A percentile compares a stretch with the other conserved stretches of the same genome.
Evolutionary conservation across 2,329 filamentous ascomycete genomes (phyloP).

Genomic region (Fusarium vanettenii): DNA sequence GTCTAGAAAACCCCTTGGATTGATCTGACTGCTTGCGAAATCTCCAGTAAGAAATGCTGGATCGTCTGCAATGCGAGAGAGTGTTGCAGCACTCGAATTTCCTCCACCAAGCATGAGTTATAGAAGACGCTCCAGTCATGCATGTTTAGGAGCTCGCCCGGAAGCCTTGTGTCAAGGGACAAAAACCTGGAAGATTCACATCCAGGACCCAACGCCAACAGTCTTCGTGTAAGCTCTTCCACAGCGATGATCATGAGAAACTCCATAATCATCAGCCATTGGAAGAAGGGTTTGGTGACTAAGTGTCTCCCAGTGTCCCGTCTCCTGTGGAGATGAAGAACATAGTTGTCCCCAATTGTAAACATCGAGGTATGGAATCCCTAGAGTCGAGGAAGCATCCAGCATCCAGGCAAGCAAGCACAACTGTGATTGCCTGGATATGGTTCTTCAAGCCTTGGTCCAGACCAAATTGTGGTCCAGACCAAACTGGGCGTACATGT

Average conservation of each 20-base stretch:
- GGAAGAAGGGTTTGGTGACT: not conserved
- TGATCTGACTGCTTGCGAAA: no score
- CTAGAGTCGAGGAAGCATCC: not conserved
- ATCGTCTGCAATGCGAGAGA: not conserved
- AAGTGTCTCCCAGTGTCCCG: no score
- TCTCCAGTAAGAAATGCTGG: no score
- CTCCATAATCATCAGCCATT: not conserved
- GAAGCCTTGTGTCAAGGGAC: not conserved
- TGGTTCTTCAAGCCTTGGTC: no score
- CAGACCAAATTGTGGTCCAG: not conserved
- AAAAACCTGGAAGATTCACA: not conserved
- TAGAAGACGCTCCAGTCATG: no score
- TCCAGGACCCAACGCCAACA: not conserved
- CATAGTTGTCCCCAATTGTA: not conserved
- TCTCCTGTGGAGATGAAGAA: no score
- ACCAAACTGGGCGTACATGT: not conserved
- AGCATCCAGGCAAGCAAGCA: not conserved
- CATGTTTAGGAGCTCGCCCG: no score
- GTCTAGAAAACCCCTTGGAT: no score
- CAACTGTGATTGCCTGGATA: no score
- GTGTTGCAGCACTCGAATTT: not conserved
- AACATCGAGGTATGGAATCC: not conserved
- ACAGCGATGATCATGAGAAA: not conserved
- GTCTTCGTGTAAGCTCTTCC: not conserved
- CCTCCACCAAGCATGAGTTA: not conserved